These are phyloP conservation scores for Aspergillus pseudotamarii DNA, from an alignment of 2,329 filamentous ascomycete species.

Conservation along the genomic window DNA sequence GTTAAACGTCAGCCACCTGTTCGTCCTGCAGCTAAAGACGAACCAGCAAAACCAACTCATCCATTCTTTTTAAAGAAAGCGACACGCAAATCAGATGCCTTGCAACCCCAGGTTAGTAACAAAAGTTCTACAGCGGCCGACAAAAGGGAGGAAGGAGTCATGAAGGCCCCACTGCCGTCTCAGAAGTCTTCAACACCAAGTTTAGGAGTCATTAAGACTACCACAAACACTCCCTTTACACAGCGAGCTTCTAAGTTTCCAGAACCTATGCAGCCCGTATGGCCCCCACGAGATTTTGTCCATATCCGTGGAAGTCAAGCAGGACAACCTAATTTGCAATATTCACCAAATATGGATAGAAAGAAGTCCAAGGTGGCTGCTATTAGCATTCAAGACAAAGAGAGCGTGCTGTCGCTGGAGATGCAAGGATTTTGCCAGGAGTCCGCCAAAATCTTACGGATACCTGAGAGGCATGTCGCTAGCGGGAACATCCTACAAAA, in stretches of 20 bases:
- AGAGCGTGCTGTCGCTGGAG: conserved; percentile 33
- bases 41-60: conserved; percentile 57
- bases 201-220: neutral
- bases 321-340: neutral
- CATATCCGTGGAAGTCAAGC: conserved; percentile 54
- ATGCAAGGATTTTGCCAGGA: neutral
- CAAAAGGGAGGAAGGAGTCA: neutral
- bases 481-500: conserved; percentile 34
- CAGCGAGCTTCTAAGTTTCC: conserved; percentile 31
- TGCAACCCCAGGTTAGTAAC: neutral
- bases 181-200: neutral
- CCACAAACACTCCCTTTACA: conserved; percentile 19
- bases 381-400: conserved; percentile 34
- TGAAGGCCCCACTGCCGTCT: neutral
- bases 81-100: conserved; percentile 25
- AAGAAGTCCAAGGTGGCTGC: conserved; percentile 44
- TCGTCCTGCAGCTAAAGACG: conserved; percentile 17
- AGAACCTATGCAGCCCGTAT: conserved; percentile 39
- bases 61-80: conserved; percentile 70
- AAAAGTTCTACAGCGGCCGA: neutral
- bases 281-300: conserved; percentile 41
- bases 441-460: conserved; percentile 24
- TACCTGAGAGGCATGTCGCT: conserved; percentile 32
- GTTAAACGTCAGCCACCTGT: conserved; percentile 21
- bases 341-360: conserved; percentile 19